Base-by-base conservation (phyloP, 2,329 filamentous ascomycete genomes). In the Fusarium metavorans region DNA sequence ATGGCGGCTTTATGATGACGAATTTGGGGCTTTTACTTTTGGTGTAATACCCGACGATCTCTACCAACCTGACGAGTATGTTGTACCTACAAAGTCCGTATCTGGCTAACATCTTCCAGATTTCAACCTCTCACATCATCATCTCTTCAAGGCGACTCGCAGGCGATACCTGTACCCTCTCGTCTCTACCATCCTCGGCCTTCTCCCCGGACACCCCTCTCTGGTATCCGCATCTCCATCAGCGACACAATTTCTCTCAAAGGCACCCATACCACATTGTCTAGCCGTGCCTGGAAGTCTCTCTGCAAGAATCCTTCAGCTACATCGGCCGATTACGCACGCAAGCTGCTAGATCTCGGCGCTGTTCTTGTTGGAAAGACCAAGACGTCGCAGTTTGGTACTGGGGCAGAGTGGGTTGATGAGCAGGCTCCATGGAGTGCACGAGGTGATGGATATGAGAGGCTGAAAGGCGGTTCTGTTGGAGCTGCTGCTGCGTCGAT, bases 311-410 rank as follows among this genome's bases (percentile, higher is more conserved):
- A 84, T 4, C 82, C 84, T 0, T 78, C 78, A 5, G 84, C 81
- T 2, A 77, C 75, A 4, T 91, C 88, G 2, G 87, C 88, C 0
- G 77, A 85, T 0, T 83, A 87, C 2, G 85, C 91, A 0, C 87
- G 90, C 60, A 83, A 84, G 2, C 80, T 94, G 1, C 84, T 93
- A 5, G 87, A 91, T 63, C 85, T 89, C 3, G 92, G 92, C 0
- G 91, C 89, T 0, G 80, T 89, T 10, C 77, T 90, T 13, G 81
- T 90, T 0, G 88, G 88, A 4, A 90, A 89, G 80, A 87, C 87
- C 25, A 89, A 87, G 72, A 84, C 85, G 3, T 82, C 85, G 1
- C 86, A 88, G 70, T 85, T 90, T 59, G 85, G 84, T 14, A 77
- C 82, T 6, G 81, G 81, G 7, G 65, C 68, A 54, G 88, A 91